These are phyloP conservation scores for Torulaspora maleeae DNA, from an alignment of 805 yeast species.

Conservation along the genomic window DNA sequence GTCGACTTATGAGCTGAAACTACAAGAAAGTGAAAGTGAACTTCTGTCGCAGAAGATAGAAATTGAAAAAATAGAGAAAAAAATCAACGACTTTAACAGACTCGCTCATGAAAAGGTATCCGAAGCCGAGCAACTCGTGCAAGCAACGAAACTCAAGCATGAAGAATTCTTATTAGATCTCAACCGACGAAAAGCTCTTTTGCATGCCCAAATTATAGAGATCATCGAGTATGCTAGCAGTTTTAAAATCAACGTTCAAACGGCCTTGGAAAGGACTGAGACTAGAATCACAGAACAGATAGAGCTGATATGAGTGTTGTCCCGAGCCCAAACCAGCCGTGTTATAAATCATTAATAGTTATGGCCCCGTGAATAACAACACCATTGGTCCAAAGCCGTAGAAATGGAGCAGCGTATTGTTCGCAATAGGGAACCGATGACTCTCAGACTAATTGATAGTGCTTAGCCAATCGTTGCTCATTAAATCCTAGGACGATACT, in stretches of 20 bases:
- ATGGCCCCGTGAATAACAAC: too few relatives aligned
- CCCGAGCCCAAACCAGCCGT: too few relatives aligned
- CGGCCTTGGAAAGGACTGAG: constrained; percentile 57
- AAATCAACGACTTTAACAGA: constrained; percentile 44
- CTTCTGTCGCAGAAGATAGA: constrained; percentile 51
- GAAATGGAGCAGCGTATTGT: too few relatives aligned
- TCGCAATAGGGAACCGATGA: too few relatives aligned
- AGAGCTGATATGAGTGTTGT: constrained; percentile 3
- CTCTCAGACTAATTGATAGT: too few relatives aligned
- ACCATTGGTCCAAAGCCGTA: too few relatives aligned
- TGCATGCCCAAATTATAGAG: constrained; percentile 51
- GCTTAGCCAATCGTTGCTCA: too few relatives aligned
- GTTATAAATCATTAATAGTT: too few relatives aligned
- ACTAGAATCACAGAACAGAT: constrained; percentile 41
- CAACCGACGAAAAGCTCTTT: constrained; percentile 42
- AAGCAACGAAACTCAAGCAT: constrained; percentile 48
- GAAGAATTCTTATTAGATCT: constrained; percentile 49
- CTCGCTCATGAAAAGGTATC: constrained; percentile 47
- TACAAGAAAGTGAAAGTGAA: constrained; percentile 48
- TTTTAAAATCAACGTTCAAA: constrained; percentile 65
- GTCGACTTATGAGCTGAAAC: constrained; percentile 51
- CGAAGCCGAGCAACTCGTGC: constrained; percentile 46
- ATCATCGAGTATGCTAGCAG: constrained; percentile 56
- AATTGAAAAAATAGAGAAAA: constrained; percentile 58
- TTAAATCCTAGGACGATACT: too few relatives aligned